A percentile compares a stretch with the other conserved stretches of the same genome.
Evolutionary conservation across 768 basidiomycete species (phyloP).

Genomic region (Lepiota brunneoincarnata): DNA sequence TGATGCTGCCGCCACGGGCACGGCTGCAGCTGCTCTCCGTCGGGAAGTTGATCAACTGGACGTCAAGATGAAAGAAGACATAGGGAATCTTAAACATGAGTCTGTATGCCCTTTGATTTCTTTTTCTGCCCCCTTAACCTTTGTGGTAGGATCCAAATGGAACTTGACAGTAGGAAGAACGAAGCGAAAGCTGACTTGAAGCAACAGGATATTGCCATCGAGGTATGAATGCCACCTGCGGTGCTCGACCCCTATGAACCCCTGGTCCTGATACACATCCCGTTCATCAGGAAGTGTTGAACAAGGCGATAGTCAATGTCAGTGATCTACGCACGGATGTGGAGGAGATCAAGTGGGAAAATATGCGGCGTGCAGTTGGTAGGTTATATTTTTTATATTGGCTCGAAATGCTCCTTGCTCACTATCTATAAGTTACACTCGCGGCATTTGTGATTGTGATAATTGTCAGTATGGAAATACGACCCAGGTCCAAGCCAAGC

Average conservation of each 20-base stretch:
- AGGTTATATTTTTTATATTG: slow-evolving; percentile 24
- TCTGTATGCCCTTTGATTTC: slow-evolving; percentile 36
- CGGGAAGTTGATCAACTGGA: slow-evolving; percentile 84
- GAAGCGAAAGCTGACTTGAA: slow-evolving; percentile 86
- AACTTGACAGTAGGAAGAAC: slow-evolving; percentile 90
- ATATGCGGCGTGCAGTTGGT: slow-evolving; percentile 83
- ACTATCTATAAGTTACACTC: slow-evolving; percentile 49
- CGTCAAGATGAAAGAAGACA: slow-evolving; percentile 92
- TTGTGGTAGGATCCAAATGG: slow-evolving; percentile 85
- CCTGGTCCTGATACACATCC: neutral
- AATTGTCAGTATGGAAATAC: slow-evolving; percentile 68
- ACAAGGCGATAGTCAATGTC: slow-evolving; percentile 68
- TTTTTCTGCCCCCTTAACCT: slow-evolving; percentile 5
- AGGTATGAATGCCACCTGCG: slow-evolving; percentile 39
- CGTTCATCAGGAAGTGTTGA: slow-evolving; percentile 60
- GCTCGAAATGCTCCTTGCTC: neutral
- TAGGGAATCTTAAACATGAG: slow-evolving; percentile 91
- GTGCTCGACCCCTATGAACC: neutral
- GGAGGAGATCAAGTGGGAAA: slow-evolving; percentile 87
- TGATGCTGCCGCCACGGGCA: slow-evolving; percentile 79
- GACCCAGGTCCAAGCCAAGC: slow-evolving; percentile 36
- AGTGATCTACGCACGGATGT: slow-evolving; percentile 80
- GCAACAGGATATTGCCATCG: slow-evolving; percentile 79
- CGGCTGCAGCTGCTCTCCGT: slow-evolving; percentile 71
- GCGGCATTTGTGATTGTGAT: slow-evolving; percentile 67